Evolutionary conservation across 768 basidiomycete genomes (phyloP).

Genomic region (Fibroporia radiculosa): DNA sequence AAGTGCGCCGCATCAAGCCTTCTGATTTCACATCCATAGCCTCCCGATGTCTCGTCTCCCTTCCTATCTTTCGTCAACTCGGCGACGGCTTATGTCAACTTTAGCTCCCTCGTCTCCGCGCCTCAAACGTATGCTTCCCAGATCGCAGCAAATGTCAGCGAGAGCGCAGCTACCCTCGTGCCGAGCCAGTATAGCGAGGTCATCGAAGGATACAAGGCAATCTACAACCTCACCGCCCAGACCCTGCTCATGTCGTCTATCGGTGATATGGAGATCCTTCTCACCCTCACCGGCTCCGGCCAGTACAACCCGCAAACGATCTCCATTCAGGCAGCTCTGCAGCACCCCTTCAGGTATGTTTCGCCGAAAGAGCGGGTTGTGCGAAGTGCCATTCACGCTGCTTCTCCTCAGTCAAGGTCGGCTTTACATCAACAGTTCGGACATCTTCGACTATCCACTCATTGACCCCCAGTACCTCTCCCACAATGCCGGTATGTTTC

Average conservation of each 20-base stretch:
- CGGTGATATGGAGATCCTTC: conserved; percentile 52
- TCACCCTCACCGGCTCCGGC: conserved; percentile 31
- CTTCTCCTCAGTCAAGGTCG: conserved; percentile 39
- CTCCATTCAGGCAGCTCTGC: conserved; percentile 57
- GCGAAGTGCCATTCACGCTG: neutral
- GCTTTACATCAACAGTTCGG: conserved; percentile 50
- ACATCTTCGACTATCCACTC: conserved; percentile 50
- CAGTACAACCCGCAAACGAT: conserved; percentile 34
- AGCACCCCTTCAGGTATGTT: conserved; percentile 49
- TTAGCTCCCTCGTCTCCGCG: conserved; percentile 34
- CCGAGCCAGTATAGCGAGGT: conserved; percentile 38
- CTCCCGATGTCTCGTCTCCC: conserved; percentile 15
- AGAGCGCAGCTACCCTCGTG: conserved; percentile 31
- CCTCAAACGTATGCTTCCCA: conserved; percentile 24
- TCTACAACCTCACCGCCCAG: conserved; percentile 38
- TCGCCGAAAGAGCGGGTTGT: neutral
- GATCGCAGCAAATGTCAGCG: conserved; percentile 24
- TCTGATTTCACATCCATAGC: conserved; percentile 1
- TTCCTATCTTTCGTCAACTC: conserved; percentile 57
- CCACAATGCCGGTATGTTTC: conserved; percentile 38
- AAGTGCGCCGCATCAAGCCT: neutral
- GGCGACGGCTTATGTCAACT: conserved; percentile 54
- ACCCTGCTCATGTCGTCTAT: conserved; percentile 32
- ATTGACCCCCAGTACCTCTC: conserved; percentile 64
- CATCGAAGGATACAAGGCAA: conserved; percentile 46